These are phyloP conservation scores for Penicillium sp. DNA, from an alignment of 2,329 filamentous ascomycete species.

Conservation along the genomic window DNA sequence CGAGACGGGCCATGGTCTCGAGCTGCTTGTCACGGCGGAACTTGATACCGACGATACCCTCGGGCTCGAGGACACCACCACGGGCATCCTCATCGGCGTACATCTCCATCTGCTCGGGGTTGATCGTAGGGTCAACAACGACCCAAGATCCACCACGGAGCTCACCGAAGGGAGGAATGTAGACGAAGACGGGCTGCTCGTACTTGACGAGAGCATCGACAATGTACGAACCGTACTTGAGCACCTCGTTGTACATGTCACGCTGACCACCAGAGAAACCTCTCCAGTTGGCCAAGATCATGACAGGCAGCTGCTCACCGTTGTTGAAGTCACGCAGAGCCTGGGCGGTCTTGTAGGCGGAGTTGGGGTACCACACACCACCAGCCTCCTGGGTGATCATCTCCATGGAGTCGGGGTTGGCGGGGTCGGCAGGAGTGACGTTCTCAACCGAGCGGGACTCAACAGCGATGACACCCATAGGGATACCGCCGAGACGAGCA, in stretches of 20 bases:
- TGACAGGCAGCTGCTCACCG: conserved; percentile 94
- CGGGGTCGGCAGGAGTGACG: conserved; percentile 91
- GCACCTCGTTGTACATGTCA: conserved; percentile 99
- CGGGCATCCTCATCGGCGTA: conserved; percentile 94
- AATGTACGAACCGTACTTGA: conserved; percentile 99
- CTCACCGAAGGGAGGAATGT: conserved; percentile 95
- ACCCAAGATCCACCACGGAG: conserved; percentile 99
- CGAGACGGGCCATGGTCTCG: conserved; percentile 93
- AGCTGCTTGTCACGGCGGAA: conserved; percentile 97
- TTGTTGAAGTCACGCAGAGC: conserved; percentile 99
- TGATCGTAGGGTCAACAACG: conserved; percentile 97
- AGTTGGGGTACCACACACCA: conserved; percentile 99
- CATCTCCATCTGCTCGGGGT: conserved; percentile 97
- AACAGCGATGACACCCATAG: conserved; percentile 96
- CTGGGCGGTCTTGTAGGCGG: conserved; percentile 98
- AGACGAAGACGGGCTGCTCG: conserved; percentile 97
- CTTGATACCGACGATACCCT: conserved; percentile 98
- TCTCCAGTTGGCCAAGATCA: conserved; percentile 99
- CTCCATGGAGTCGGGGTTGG: conserved; percentile 97
- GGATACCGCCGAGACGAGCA: conserved; percentile 93
- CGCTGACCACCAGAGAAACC: conserved; percentile 99
- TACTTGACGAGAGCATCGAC: conserved; percentile 98
- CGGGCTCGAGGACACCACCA: conserved; percentile 95
- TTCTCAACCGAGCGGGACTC: conserved; percentile 97
- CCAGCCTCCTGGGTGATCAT: conserved; percentile 92